Percentiles rank a stretch among this genome's conserved stretches.
Evolutionary conservation across 371 early-diverging fungal genomes (phyloP).

Genomic region (Basidiobolus meristosporus): DNA sequence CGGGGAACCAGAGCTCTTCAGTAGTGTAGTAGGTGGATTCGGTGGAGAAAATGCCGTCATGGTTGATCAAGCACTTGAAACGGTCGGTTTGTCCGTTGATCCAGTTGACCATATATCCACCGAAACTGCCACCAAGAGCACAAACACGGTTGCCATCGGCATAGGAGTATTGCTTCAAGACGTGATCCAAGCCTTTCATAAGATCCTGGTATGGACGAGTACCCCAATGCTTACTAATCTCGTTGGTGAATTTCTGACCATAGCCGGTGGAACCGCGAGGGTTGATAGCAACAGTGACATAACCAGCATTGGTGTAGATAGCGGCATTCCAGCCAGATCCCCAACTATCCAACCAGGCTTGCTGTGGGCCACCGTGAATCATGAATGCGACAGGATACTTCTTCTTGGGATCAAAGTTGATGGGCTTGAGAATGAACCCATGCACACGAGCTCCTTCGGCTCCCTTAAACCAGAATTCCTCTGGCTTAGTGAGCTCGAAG

Average conservation of each 20-base stretch:
- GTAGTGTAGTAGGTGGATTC: constrained; percentile 43
- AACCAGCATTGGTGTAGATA: constrained; percentile 54
- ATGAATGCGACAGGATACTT: constrained; percentile 63
- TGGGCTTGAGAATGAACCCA: constrained; percentile 52
- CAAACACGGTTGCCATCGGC: constrained; percentile 36
- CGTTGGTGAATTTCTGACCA: constrained; percentile 52
- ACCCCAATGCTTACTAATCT: constrained; percentile 61
- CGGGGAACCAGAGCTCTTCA: constrained; percentile 68
- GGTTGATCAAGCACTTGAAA: constrained; percentile 59
- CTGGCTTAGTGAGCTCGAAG: constrained; percentile 14
- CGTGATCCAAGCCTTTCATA: constrained; percentile 48
- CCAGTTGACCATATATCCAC: constrained; percentile 69
- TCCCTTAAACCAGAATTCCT: constrained; percentile 49
- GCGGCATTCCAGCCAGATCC: constrained; percentile 31
- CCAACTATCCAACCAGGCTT: constrained; percentile 2
- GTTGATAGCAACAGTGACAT: constrained; percentile 52
- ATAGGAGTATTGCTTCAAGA: constrained; percentile 28
- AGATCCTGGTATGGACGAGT: constrained; percentile 52
- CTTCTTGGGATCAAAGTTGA: constrained; percentile 24
- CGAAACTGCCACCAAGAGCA: constrained; percentile 65
- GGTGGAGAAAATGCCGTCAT: constrained; percentile 66
- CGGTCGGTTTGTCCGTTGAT: constrained; percentile 41
- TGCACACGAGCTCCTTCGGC: constrained; percentile 37
- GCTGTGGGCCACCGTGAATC: constrained; percentile 32
- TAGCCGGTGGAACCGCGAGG: constrained; percentile 70